phyloP scores from a whole-genome alignment of 1,139 yeast species.

The Taphrina pruni region DNA sequence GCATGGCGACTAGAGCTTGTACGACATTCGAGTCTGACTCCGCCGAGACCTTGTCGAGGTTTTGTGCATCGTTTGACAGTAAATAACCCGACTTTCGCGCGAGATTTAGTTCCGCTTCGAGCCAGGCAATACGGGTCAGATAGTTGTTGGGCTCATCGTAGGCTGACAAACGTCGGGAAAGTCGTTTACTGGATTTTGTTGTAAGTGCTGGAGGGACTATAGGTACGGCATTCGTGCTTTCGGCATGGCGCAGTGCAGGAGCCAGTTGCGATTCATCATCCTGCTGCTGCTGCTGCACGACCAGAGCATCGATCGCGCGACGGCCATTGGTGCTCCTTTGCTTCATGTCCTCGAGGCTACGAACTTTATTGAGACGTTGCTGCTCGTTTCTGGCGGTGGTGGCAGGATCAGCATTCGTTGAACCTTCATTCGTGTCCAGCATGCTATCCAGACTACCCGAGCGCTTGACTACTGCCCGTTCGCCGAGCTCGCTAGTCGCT shows the following conservation, averaged over 20 bases:
- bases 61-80: constrained; percentile 22
- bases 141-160: neutral
- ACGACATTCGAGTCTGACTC: constrained; percentile 28
- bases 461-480: constrained; percentile 13
- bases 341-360: constrained; percentile 24
- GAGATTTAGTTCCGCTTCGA: constrained; percentile 46
- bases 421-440: constrained; percentile 21
- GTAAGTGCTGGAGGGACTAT: constrained; percentile 2
- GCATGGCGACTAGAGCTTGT: constrained; percentile 47
- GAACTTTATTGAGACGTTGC: constrained; percentile 13
- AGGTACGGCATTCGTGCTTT: constrained; percentile 4
- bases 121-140: constrained; percentile 45
- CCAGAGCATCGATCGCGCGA: neutral
- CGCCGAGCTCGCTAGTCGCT: neutral
- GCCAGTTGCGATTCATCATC: constrained; percentile 2
- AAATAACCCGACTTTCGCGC: constrained; percentile 47
- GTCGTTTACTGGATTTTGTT: constrained; percentile 8
- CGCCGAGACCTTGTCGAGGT: neutral
- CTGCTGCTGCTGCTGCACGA: neutral
- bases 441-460: constrained; percentile 29
- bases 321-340: neutral
- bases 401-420: neutral
- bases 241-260: constrained; percentile 31
- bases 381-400: neutral
- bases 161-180: constrained; percentile 6